Conservation (phyloP, 306 rosid species). For the Citrullus mucosospermus region DNA sequence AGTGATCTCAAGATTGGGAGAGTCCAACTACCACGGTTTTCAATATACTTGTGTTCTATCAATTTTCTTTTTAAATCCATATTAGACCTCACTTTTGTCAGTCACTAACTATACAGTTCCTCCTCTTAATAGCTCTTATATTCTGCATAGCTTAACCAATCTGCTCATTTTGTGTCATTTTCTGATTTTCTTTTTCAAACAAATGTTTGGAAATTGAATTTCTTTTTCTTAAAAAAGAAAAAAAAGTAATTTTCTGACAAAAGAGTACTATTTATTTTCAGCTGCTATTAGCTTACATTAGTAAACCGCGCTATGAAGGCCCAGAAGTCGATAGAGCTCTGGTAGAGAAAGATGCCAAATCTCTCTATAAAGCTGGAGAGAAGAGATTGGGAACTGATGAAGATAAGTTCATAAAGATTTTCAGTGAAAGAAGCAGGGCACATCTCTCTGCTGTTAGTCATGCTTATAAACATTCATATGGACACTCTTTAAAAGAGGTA, state of each 20-base stretch:
- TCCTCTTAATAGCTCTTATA: not conserved
- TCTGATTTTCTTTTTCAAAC: not conserved
- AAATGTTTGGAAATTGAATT: not conserved
- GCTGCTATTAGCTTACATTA: constrained; percentile 54
- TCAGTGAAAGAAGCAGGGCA: constrained; percentile 49
- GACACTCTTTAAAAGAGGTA: constrained; percentile 56
- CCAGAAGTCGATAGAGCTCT: constrained; percentile 40
- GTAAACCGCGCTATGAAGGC: constrained; percentile 51
- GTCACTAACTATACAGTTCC: not conserved
- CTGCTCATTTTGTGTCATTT: not conserved
- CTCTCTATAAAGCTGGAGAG: constrained; percentile 26
- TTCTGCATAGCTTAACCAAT: not conserved
- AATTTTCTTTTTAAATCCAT: not conserved
- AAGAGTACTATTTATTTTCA: constrained; percentile 10
- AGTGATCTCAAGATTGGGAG: too few species aligned
- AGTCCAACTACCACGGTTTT: too few species aligned
- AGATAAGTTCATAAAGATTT: constrained; percentile 37
- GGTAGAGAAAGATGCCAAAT: constrained; percentile 24
- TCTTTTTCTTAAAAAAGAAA: not conserved
- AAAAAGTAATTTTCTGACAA: not conserved
- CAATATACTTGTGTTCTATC: too few species aligned
- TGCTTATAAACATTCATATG: constrained; percentile 33
- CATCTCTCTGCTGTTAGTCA: constrained; percentile 46
- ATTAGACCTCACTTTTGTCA: not conserved
- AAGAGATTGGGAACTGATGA: constrained; percentile 26